Conservation (phyloP, 2,329 filamentous ascomycete genomes). For the Xylariaceae sp. region DNA sequence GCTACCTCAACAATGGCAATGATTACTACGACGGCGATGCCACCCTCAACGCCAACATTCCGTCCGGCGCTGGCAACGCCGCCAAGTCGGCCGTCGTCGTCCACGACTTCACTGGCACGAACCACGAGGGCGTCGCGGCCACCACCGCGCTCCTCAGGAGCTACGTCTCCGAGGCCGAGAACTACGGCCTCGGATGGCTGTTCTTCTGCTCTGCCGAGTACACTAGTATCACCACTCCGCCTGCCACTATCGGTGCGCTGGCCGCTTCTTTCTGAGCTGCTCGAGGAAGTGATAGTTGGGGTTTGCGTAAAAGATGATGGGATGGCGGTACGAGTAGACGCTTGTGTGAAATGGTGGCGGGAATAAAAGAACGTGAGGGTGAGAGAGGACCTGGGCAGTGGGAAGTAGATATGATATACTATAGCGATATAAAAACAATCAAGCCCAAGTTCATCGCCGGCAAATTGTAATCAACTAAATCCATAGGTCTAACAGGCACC, state of each 20-base stretch:
- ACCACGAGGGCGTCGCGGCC: constrained; percentile 1
- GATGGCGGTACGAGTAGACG: neutral
- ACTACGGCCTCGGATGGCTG: constrained; percentile 8
- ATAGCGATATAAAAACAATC: too few relatives aligned
- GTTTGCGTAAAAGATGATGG: neutral
- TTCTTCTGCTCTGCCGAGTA: constrained; percentile 14
- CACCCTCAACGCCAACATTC: constrained; percentile 11
- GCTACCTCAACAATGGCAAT: constrained; percentile 1
- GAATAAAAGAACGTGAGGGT: too few relatives aligned
- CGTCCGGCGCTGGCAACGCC: constrained; percentile 1
- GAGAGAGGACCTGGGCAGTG: too few relatives aligned
- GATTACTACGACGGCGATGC: constrained; percentile 3
- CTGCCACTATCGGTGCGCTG: constrained; percentile 7
- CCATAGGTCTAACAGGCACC: too few relatives aligned
- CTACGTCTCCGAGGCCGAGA: constrained; percentile 4
- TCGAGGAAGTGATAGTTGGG: neutral
- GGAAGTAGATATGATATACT: too few relatives aligned
- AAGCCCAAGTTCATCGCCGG: too few relatives aligned
- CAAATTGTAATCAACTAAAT: too few relatives aligned
- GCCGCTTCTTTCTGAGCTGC: constrained; percentile 7
- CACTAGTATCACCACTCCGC: constrained; percentile 11
- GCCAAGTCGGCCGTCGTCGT: constrained; percentile 11
- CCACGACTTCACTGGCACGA: constrained; percentile 5
- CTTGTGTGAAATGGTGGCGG: too few relatives aligned
- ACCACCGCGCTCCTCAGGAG: constrained; percentile 3